Evolutionary conservation across 306 rosid species (phyloP).

Genomic region (Pueraria montana): DNA sequence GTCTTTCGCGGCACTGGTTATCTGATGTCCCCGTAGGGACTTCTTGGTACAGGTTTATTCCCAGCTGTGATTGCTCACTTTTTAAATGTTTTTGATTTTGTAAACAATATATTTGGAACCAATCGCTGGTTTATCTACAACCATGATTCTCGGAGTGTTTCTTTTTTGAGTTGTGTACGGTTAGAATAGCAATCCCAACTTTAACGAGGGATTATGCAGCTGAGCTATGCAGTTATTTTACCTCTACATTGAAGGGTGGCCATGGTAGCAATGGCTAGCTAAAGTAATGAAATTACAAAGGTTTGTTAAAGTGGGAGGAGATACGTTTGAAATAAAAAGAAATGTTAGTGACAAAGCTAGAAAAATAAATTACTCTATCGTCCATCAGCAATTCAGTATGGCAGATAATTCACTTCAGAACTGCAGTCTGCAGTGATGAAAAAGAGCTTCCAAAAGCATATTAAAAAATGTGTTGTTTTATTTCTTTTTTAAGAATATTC

Average conservation of each 20-base stretch:
- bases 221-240: background rate
- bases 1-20: background rate
- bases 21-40: background rate
- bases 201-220: background rate
- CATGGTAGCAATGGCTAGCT: background rate
- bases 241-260: background rate
- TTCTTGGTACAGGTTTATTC: background rate
- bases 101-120: background rate
- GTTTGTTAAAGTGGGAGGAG: background rate
- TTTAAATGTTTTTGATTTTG: background rate
- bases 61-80: conserved; percentile 13
- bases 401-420: background rate
- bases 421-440: background rate
- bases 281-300: background rate
- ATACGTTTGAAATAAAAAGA: background rate
- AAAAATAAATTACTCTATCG: background rate
- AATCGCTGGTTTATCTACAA: background rate
- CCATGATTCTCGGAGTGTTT: background rate
- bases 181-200: background rate
- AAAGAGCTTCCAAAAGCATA: background rate
- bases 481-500: background rate
- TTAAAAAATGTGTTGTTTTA: background rate
- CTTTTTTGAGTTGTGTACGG: background rate
- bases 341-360: background rate
- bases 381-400: background rate